Base-by-base conservation (phyloP, 495 filamentous ascomycete genomes). In the Haplographium delicatum region DNA sequence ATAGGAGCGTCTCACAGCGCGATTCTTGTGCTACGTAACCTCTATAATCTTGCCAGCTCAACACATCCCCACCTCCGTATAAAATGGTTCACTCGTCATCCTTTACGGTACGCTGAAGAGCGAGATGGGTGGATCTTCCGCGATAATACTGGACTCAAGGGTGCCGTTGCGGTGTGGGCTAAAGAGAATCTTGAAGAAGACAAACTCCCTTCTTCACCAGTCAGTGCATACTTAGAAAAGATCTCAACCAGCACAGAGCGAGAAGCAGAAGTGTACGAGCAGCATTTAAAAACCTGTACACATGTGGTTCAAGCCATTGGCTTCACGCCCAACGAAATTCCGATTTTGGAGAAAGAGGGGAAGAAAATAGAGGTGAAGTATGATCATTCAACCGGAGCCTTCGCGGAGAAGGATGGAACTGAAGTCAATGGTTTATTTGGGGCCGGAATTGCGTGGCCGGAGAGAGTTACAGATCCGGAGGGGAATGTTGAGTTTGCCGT, bases 121-220 rank as follows among this genome's bases (percentile, higher is more conserved):
- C 79, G 67, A 65, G 76, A 79, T 40, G 78, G 74, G 44, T 83
- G 79, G 79, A 78, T 82, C 43, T 62, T 80, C 44, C 75, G 75
- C 41, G 80, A 83, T 51, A 83, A 82, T 63, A 82, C 80, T 3
- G 80, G 80, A 2, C 64, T 83, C 13, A 82, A 83, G 59, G 80
- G 80, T n/a, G 62, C 65, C 2, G 79, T 74, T 0, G 79, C 78
- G 0, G 66, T 73, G n/a, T 84, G 78, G 63, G 80, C 79, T 2
- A 70, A 68, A 37, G 64, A 72, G 11, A 69, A 81, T 39, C 65
- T 83, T 1, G 80, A 82, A 53, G 75, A 75, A 33, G 70, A 68
- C 1, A 49, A 52, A 3, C 65, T 82, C 4, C 41, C 65, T 15
- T 61, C 63, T 10, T 80, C 76, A 22, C 56, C 66, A 2, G 80